These are phyloP conservation scores for Daldinia bambusicola DNA, from an alignment of 495 filamentous ascomycete species.

Conservation along the genomic window DNA sequence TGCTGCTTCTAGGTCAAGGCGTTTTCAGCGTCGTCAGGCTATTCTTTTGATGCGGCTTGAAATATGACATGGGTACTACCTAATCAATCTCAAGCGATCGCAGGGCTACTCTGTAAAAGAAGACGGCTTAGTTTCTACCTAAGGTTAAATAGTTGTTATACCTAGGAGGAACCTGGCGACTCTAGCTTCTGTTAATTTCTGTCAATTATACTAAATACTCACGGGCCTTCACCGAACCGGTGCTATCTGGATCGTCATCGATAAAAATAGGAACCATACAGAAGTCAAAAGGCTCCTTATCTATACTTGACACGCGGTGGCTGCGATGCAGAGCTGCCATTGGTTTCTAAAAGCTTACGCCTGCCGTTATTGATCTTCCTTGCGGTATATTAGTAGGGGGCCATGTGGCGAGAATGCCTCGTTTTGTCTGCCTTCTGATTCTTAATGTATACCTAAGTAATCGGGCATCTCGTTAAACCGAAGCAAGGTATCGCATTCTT, in stretches of 20 bases:
- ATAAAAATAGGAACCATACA: not conserved
- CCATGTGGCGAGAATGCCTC: not conserved
- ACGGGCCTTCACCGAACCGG: not conserved
- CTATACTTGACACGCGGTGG: not conserved
- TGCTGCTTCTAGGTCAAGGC: no score
- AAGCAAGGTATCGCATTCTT: not conserved
- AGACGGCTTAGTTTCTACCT: no score
- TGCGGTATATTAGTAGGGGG: not conserved
- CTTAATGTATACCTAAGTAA: not conserved
- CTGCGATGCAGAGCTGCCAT: not conserved
- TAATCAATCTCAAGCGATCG: not conserved
- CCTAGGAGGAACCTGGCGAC: not conserved
- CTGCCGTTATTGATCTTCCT: not conserved
- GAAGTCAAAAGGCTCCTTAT: not conserved
- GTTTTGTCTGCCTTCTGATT: not conserved
- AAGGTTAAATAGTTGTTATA: not conserved
- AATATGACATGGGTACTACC: no score
- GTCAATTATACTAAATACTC: not conserved
- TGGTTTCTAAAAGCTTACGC: not conserved
- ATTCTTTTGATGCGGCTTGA: no score
- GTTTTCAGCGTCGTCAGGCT: no score
- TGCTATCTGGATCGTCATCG: not conserved
- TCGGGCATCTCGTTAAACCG: not conserved
- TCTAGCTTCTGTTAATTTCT: not conserved
- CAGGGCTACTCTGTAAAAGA: no score